A percentile compares a stretch with the other conserved stretches of the same genome.
Conservation (phyloP, 228 moss, liverwort and hornwort species). For the Sphagnum magellanicum region DNA sequence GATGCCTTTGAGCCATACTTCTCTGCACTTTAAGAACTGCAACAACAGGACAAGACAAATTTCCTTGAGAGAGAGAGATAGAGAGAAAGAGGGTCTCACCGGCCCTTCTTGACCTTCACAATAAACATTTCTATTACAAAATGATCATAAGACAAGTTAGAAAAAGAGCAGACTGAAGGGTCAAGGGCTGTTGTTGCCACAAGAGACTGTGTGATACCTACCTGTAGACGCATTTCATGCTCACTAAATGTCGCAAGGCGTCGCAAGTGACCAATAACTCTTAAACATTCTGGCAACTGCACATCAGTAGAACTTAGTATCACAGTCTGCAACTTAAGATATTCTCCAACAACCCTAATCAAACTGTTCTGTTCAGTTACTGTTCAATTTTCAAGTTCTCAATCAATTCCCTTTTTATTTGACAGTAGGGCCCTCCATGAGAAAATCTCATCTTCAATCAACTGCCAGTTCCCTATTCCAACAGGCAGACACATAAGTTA, state of each 20-base stretch:
- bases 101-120: background rate
- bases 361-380: too few species aligned
- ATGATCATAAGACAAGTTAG: background rate
- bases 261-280: conserved; percentile 88
- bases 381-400: too few species aligned
- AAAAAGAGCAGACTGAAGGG: too few species aligned
- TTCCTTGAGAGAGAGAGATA: background rate
- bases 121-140: background rate
- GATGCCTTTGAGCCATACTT: conserved; percentile 91
- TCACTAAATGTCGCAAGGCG: conserved; percentile 88
- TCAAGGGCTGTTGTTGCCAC: too few species aligned
- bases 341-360: background rate
- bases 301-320: conserved; percentile 2
- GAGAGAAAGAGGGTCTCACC: background rate
- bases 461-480: too few species aligned
- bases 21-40: conserved; percentile 99
- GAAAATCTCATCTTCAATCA: too few species aligned
- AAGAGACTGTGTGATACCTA: conserved; percentile 3
- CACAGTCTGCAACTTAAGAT: background rate
- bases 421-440: too few species aligned
- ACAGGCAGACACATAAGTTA: background rate
- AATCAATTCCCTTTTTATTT: too few species aligned
- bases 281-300: conserved; percentile 90
- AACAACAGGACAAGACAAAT: conserved; percentile 20
- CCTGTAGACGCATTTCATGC: conserved; percentile 95